Evolutionary conservation across 345 rosid species (phyloP).

Genomic region (Salix viminalis): DNA sequence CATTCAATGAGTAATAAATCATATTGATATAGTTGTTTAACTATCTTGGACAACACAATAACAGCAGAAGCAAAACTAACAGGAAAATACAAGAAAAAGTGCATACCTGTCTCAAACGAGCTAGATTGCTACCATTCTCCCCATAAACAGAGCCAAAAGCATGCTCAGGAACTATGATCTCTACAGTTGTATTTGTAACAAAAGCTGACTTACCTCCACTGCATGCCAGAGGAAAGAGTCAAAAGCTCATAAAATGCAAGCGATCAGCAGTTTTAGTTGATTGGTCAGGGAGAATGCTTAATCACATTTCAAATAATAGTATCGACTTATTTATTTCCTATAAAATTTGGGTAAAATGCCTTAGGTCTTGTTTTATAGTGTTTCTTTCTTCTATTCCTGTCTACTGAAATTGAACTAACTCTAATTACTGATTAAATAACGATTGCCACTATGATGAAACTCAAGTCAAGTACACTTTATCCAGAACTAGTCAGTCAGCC

Average conservation of each 20-base stretch:
- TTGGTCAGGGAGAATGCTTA: background rate
- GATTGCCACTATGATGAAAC: background rate
- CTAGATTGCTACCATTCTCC: conserved; percentile 71
- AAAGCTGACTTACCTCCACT: conserved; percentile 71
- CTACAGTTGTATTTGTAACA: conserved; percentile 83
- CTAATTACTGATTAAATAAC: background rate
- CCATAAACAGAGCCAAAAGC: conserved; percentile 78
- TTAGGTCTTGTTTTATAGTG: background rate
- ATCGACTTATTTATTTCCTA: background rate
- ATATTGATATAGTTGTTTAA: background rate
- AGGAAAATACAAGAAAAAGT: background rate
- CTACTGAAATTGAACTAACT: background rate
- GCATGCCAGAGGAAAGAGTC: conserved; percentile 15
- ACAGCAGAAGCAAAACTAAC: background rate
- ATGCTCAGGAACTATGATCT: conserved; percentile 67
- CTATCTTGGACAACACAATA: background rate
- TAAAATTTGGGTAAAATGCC: background rate
- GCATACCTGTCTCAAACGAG: conserved; percentile 67
- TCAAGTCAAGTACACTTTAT: background rate
- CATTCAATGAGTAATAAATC: background rate
- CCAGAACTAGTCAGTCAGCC: background rate
- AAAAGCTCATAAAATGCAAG: conserved; percentile 3
- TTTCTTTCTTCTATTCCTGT: background rate
- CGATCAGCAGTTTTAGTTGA: background rate
- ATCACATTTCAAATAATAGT: background rate